phyloP scores from a whole-genome alignment of 1,284 basidiomycete species.

The Termitomyces sp. region DNA sequence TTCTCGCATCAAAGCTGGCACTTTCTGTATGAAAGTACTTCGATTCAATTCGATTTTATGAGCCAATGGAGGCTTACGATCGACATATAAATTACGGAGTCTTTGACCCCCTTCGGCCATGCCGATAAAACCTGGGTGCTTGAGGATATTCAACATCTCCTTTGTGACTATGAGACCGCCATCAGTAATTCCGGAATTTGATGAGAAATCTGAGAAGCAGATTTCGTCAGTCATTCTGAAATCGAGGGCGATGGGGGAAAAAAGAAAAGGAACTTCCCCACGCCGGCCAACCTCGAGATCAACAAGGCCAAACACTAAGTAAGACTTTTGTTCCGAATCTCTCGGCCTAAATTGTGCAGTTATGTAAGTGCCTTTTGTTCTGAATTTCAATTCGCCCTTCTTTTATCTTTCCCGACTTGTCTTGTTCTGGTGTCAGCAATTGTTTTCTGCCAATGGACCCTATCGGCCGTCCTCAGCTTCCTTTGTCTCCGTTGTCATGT shows the following conservation, averaged over 20 bases:
- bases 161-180: constrained; percentile 31
- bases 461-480: not conserved
- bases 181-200: constrained; percentile 1
- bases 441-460: not conserved
- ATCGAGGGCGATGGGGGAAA: not conserved
- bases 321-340: not conserved
- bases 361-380: not conserved
- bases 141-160: constrained; percentile 35
- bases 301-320: not conserved
- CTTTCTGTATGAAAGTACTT: constrained; percentile 18
- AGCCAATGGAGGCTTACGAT: constrained; percentile 23
- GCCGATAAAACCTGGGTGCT: constrained; percentile 31
- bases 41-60: not conserved
- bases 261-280: too few species aligned
- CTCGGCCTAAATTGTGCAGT: not conserved
- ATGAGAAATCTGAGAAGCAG: not conserved
- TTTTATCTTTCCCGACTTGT: not conserved
- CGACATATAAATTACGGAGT: constrained; percentile 33
- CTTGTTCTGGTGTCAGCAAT: not conserved
- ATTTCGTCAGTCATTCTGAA: not conserved
- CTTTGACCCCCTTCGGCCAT: constrained; percentile 27
- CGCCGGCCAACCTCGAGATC: not conserved
- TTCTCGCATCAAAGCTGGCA: constrained; percentile 21
- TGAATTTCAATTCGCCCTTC: not conserved
- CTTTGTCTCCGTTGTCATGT: not conserved